phyloP scores from a whole-genome alignment of 495 filamentous ascomycete species.

The Filosporella fistucella region DNA sequence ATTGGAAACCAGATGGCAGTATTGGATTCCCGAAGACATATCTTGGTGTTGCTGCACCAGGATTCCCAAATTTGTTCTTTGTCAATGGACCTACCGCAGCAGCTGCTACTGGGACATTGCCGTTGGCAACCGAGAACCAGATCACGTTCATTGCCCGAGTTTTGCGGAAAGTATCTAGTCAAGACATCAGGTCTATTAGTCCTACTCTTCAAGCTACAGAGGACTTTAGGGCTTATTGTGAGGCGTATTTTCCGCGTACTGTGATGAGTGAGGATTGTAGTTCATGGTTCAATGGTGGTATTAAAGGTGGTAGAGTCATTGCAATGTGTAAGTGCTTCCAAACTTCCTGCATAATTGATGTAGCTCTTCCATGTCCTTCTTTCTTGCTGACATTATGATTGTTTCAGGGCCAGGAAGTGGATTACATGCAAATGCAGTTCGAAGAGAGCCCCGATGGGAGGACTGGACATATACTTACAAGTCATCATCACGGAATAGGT shows the following conservation, averaged over 20 bases:
- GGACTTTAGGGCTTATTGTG: constrained; percentile 58
- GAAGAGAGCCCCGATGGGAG: too few species aligned
- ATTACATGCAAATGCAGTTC: too few species aligned
- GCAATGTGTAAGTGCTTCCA: too few species aligned
- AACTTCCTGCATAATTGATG: too few species aligned
- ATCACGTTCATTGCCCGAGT: constrained; percentile 54
- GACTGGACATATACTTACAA: too few species aligned
- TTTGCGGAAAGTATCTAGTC: constrained; percentile 52
- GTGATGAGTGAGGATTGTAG: constrained; percentile 59
- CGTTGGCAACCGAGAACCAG: constrained; percentile 45
- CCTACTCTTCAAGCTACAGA: constrained; percentile 49
- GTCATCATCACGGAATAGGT: too few species aligned
- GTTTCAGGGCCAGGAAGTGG: too few species aligned
- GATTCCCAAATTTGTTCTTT: constrained; percentile 60
- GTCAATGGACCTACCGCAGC: constrained; percentile 49
- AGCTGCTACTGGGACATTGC: constrained; percentile 44
- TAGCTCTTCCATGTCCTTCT: too few species aligned
- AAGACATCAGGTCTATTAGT: constrained; percentile 53
- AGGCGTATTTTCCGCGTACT: constrained; percentile 55
- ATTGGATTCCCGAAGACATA: constrained; percentile 66
- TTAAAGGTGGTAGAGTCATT: background rate
- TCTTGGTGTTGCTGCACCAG: constrained; percentile 52
- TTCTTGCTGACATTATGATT: too few species aligned
- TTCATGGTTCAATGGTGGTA: constrained; percentile 57
- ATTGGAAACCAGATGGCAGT: constrained; percentile 46